Conservation (phyloP, 305 asterid species). For the Plantago coronopus region DNA sequence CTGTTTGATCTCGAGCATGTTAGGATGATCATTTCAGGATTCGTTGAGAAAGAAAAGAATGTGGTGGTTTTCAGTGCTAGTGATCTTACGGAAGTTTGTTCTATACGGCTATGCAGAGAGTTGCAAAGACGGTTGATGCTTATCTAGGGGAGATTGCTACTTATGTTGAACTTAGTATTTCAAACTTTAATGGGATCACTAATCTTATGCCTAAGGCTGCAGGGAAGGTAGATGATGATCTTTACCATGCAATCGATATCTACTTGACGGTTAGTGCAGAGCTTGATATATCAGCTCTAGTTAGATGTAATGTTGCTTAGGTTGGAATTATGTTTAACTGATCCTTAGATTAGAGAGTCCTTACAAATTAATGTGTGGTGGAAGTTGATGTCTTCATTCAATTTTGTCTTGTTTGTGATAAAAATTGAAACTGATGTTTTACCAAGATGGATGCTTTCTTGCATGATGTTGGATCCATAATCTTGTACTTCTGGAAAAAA, state of each 20-base stretch:
- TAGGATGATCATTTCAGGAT: constrained; percentile 71
- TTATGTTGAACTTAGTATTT: constrained; percentile 56
- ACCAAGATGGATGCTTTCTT: too few relatives aligned
- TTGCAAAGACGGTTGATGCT: constrained; percentile 77
- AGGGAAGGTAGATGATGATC: constrained; percentile 80
- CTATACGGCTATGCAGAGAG: constrained; percentile 62
- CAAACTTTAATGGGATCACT: constrained; percentile 86
- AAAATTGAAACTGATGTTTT: too few relatives aligned
- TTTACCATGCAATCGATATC: constrained; percentile 82
- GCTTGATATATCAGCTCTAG: too few relatives aligned
- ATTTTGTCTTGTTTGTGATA: too few relatives aligned
- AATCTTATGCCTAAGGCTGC: constrained; percentile 75
- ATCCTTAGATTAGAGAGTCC: too few relatives aligned
- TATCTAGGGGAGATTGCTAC: constrained; percentile 80
- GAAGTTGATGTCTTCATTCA: too few relatives aligned
- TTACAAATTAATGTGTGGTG: too few relatives aligned
- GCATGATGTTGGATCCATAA: too few relatives aligned
- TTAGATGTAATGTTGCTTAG: too few relatives aligned
- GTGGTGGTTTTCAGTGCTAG: constrained; percentile 73
- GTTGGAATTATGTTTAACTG: too few relatives aligned
- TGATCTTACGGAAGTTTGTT: constrained; percentile 55
- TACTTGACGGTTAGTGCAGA: constrained; percentile 58
- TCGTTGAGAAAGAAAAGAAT: constrained; percentile 78
- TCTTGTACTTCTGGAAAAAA: too few relatives aligned
- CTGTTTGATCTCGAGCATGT: constrained; percentile 84